A percentile compares a stretch with the other conserved stretches of the same genome.
phyloP scores from a whole-genome alignment of 1,139 yeast species.

The Saccharomycopsis phalli region DNA sequence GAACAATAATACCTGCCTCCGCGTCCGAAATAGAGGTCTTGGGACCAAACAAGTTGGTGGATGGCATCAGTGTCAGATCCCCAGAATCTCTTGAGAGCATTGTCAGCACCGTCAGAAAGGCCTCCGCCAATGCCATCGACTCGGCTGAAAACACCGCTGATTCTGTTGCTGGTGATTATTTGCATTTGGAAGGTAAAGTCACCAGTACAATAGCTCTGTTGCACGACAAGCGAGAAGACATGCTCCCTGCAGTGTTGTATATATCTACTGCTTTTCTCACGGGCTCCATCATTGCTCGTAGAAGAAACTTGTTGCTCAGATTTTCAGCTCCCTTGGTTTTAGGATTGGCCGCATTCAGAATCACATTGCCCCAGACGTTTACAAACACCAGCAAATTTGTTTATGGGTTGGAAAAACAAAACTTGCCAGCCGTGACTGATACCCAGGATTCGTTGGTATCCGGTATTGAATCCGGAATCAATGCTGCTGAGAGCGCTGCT shows the following conservation, averaged over 20 bases:
- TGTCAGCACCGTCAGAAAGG: slow-evolving; percentile 41
- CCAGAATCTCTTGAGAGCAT: slow-evolving; percentile 39
- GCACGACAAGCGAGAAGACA: slow-evolving; percentile 63
- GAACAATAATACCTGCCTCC: slow-evolving; percentile 44
- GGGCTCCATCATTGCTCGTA: slow-evolving; percentile 75
- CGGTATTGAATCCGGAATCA: slow-evolving; percentile 34
- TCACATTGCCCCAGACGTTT: slow-evolving; percentile 74
- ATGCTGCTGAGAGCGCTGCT: slow-evolving; percentile 33
- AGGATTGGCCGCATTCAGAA: slow-evolving; percentile 62
- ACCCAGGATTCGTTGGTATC: slow-evolving; percentile 50
- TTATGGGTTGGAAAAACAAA: slow-evolving; percentile 58
- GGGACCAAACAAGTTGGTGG: slow-evolving; percentile 40
- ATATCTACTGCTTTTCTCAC: slow-evolving; percentile 66
- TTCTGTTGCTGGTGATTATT: slow-evolving; percentile 38
- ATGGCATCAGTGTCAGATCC: slow-evolving; percentile 52
- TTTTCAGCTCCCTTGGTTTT: slow-evolving; percentile 53
- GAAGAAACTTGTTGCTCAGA: slow-evolving; percentile 52
- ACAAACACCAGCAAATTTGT: slow-evolving; percentile 51
- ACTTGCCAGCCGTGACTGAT: slow-evolving; percentile 58
- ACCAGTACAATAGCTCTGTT: slow-evolving; percentile 59
- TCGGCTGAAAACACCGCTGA: slow-evolving; percentile 29
- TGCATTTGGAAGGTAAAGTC: slow-evolving; percentile 56
- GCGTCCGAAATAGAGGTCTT: slow-evolving; percentile 36
- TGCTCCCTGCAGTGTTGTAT: slow-evolving; percentile 70
- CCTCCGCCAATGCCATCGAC: slow-evolving; percentile 25